Evolutionary conservation across 805 yeast species (phyloP).

Genomic region (Candida nonsorbophila): DNA sequence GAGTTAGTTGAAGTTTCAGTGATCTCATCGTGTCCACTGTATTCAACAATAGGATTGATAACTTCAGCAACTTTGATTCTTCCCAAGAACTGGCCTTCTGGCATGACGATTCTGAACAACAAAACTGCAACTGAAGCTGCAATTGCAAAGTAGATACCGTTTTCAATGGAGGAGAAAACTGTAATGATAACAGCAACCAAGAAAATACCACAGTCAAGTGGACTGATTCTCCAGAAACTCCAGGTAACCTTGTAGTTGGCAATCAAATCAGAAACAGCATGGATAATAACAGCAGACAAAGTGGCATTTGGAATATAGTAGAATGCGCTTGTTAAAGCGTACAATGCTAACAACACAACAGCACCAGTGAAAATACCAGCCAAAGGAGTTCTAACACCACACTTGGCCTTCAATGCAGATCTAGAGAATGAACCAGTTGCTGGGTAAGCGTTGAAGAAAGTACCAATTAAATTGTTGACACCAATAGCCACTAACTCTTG

Average conservation of each 20-base stretch:
- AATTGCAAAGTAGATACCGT: conserved; percentile 87
- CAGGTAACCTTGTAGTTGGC: conserved; percentile 64
- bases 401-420: conserved; percentile 89
- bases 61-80: conserved; percentile 67
- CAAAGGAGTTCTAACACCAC: conserved; percentile 91
- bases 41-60: conserved; percentile 50
- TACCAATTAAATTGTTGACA: conserved; percentile 82
- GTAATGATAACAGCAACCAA: conserved; percentile 67
- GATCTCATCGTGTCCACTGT: conserved; percentile 1
- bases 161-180: conserved; percentile 74
- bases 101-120: conserved; percentile 70
- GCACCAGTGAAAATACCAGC: conserved; percentile 89
- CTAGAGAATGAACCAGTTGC: conserved; percentile 95
- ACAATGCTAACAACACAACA: conserved; percentile 82
- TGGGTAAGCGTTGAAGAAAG: conserved; percentile 90
- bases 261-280: conserved; percentile 84
- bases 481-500: conserved; percentile 95
- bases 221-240: conserved; percentile 67
- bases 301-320: conserved; percentile 89
- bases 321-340: conserved; percentile 77
- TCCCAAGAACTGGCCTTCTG: conserved; percentile 81
- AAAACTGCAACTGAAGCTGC: conserved; percentile 75
- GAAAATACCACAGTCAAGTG: conserved; percentile 71
- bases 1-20: conserved; percentile 12
- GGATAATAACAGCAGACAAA: conserved; percentile 82